Base-by-base conservation (phyloP, 306 rosid genomes). In the Prunus dulcis region DNA sequence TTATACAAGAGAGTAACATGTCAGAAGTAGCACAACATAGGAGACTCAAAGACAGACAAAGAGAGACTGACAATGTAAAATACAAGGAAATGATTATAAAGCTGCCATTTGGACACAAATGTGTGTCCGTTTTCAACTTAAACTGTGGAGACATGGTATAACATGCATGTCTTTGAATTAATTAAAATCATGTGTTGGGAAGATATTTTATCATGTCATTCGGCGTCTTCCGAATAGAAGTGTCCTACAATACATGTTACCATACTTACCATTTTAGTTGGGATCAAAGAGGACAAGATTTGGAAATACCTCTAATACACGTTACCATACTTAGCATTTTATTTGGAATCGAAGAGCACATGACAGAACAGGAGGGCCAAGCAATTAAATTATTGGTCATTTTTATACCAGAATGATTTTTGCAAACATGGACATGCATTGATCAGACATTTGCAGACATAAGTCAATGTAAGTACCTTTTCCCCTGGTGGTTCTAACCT, bases 401-500 rank as follows among this genome's bases (percentile, higher is more conserved):
- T 51, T 38, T 10, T 78, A 71, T 32, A 22, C 52, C 74, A 62
- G 12, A 62, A 62, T 28, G 22, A 2, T 62, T 14, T 62, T 28
- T 62, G 45, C 67, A 62, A 62, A n/a, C 43, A 23, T 12, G 19
- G 32, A 56, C 12, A 6, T 3, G 27, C 50, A 56, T 14, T 30
- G 55, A 60, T 49, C 28, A 68, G 63, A 68, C 45, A 17, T 51
- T 66, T 38, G 52, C 12, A 78, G 19, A 53, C 52, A 66, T 19
- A 41, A 3, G 13, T 50, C 41, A 83, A 27, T 72, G 25, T 17
- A 67, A 61, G 45, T 87, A 94, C 98, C 94, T 88, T 72, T 15
- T 89, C 89, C 80, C 90, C 82, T 62, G 91, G 90, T 51, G 94
- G 94, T 78, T 84, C 87, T 83, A 94, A 88, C 64, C 89, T 80